Percentiles rank a stretch among this genome's conserved stretches.
Evolutionary conservation across 2,329 filamentous ascomycete genomes (phyloP).

Genomic region (Raffaelea ambrosiae): DNA sequence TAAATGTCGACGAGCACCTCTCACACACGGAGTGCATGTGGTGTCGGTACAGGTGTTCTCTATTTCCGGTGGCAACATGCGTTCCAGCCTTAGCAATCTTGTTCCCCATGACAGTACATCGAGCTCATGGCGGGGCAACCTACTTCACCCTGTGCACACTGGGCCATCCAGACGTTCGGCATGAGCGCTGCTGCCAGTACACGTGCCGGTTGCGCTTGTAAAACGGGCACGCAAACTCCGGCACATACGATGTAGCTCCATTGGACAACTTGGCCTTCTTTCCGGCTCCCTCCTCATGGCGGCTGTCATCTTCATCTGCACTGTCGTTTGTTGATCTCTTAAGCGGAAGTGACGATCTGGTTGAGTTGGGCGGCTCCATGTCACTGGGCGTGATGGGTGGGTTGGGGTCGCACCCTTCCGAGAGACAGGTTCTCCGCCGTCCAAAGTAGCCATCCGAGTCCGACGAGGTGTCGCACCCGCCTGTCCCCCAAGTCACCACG

Average conservation of each 20-base stretch:
- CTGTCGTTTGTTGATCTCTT: not conserved
- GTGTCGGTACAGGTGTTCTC: slow-evolving; percentile 29
- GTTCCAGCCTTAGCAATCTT: no score
- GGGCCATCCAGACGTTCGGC: slow-evolving; percentile 27
- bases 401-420: no score
- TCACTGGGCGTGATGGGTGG: no score
- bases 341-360: not conserved
- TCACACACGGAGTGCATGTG: slow-evolving; percentile 24
- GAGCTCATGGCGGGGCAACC: not conserved
- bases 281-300: not conserved
- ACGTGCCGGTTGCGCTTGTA: slow-evolving; percentile 28
- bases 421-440: no score
- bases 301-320: slow-evolving; percentile 3
- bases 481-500: no score
- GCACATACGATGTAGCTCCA: not conserved
- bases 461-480: no score
- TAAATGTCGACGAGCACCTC: slow-evolving; percentile 27
- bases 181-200: slow-evolving; percentile 24
- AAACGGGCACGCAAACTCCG: slow-evolving; percentile 26
- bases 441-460: no score
- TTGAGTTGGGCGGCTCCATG: not conserved
- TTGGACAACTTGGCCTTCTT: slow-evolving; percentile 11
- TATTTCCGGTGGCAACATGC: slow-evolving; percentile 4
- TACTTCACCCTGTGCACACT: slow-evolving; percentile 30
- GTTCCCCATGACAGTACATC: no score